Evolutionary conservation across 176 grass and related monocot species (phyloP), one percentile per base, ranked within the genome.

Genomic region (Zea luxurians): DNA sequence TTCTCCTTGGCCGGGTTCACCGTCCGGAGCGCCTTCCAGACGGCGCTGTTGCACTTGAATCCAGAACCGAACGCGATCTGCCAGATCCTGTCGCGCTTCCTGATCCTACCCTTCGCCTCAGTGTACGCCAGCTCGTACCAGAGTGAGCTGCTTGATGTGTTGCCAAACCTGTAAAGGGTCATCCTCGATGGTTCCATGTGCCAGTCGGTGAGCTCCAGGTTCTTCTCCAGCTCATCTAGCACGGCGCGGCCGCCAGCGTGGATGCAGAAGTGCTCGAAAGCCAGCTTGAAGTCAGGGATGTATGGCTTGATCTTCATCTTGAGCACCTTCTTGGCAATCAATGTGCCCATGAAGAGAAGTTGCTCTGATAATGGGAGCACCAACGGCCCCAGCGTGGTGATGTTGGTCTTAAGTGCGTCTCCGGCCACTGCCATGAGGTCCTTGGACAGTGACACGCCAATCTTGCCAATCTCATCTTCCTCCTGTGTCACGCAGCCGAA

Each of bases 41-140:
- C 95, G 0, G 95, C 89, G 54, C 91, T 94, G 80, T 98, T 98
- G 75, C 95, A 98, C 85, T 98, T 94, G 86, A 98, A 98, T n/a
- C 95, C 95, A 4, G 95, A 98, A 15, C 95, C 95, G 34, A 98
- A 98, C 2, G 95, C 95, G 63, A 98, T 94, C 83, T 98, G 91
- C 95, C 95, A 98, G 54, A 98, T 83, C 79, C 91, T 90, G 60
- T 98, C 95, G 1, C 74, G 77, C 60, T 64, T 90, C 73, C 86
- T 74, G 78, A 98, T 83, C 72, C 95, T 90, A 42, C 91, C 95
- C 80, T 98, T 94, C 1, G 79, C 95, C 74, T 98, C 95, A 1
- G 80, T 57, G 74, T 98, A 98, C 1, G 95, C 91, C 53, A 98
- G 73, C 74, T 98, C 95, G 35, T 98, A 98, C 95, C 95, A 98